Conservation (phyloP, 2,329 filamentous ascomycete genomes). For the Pseudopithomyces maydicus region DNA sequence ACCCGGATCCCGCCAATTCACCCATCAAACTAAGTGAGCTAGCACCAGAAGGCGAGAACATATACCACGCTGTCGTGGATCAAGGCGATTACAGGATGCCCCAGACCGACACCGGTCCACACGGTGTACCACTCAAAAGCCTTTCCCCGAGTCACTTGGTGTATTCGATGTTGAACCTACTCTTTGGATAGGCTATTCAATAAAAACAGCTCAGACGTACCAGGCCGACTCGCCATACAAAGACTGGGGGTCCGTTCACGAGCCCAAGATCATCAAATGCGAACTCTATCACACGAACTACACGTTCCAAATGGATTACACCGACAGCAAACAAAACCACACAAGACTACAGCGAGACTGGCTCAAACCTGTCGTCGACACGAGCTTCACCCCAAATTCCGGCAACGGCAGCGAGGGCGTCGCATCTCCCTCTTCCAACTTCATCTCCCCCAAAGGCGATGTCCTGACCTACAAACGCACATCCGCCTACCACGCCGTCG, state of each 20-base stretch:
- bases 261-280: constrained; percentile 43
- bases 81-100: constrained; percentile 37
- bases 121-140: constrained; percentile 27
- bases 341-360: constrained; percentile 33
- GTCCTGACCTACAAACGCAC: constrained; percentile 35
- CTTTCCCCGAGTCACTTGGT: constrained; percentile 35
- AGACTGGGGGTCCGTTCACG: constrained; percentile 38
- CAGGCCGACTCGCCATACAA: constrained; percentile 25
- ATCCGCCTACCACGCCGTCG: constrained; percentile 40
- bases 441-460: constrained; percentile 29
- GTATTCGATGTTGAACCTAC: constrained; percentile 41
- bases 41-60: constrained; percentile 36
- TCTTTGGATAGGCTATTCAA: constrained; percentile 43
- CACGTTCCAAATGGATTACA: constrained; percentile 39
- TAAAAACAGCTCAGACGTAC: constrained; percentile 34
- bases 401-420: constrained; percentile 18
- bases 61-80: constrained; percentile 39
- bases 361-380: constrained; percentile 35
- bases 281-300: constrained; percentile 43
- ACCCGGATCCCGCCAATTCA: constrained; percentile 15
- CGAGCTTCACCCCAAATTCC: constrained; percentile 21
- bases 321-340: constrained; percentile 28
- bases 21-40: constrained; percentile 38
- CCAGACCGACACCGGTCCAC: constrained; percentile 26
- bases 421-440: constrained; percentile 25